Percentiles rank a stretch among this genome's conserved stretches.
Evolutionary conservation across 129 eudicot genomes (phyloP).

Genomic region (Ambrosia trifida): DNA sequence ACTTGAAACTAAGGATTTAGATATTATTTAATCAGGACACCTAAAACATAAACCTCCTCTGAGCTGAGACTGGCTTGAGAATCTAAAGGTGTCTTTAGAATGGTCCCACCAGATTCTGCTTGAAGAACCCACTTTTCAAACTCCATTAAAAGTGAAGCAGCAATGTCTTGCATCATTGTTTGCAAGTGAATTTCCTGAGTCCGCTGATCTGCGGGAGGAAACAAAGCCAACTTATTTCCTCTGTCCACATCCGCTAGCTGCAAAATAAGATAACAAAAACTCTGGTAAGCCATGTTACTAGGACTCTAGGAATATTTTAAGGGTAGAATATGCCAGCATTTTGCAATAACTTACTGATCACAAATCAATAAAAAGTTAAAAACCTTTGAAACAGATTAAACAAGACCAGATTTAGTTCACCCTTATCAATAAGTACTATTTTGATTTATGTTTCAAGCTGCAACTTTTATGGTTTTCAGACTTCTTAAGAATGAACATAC

Average conservation of each 20-base stretch:
- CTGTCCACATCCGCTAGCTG: constrained; percentile 75
- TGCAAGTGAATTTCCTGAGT: constrained; percentile 88
- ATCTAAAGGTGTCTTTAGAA: constrained; percentile 97
- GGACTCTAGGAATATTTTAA: background rate
- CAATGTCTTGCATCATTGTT: constrained; percentile 98
- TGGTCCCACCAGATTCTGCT: constrained; percentile 98
- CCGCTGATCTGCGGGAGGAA: constrained; percentile 94
- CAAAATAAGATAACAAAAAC: constrained; percentile 32
- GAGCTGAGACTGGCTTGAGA: constrained; percentile 99
- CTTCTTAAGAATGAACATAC: background rate
- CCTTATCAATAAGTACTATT: constrained; percentile 6
- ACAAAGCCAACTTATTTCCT: constrained; percentile 67
- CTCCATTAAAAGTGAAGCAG: constrained; percentile 95
- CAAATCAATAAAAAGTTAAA: constrained; percentile 15
- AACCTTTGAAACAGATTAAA: background rate
- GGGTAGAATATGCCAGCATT: constrained; percentile 1
- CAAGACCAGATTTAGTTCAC: constrained; percentile 13
- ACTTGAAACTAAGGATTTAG: constrained; percentile 21
- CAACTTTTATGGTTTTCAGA: constrained; percentile 1
- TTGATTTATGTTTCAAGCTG: constrained; percentile 4
- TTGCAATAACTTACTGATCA: constrained; percentile 12
- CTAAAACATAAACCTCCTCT: constrained; percentile 99
- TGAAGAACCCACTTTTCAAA: constrained; percentile 93
- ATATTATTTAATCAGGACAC: constrained; percentile 61
- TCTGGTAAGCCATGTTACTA: constrained; percentile 21